Evolutionary conservation across 2,329 filamentous ascomycete species (phyloP).

Genomic region (Ophiostoma novo-ulmi): DNA sequence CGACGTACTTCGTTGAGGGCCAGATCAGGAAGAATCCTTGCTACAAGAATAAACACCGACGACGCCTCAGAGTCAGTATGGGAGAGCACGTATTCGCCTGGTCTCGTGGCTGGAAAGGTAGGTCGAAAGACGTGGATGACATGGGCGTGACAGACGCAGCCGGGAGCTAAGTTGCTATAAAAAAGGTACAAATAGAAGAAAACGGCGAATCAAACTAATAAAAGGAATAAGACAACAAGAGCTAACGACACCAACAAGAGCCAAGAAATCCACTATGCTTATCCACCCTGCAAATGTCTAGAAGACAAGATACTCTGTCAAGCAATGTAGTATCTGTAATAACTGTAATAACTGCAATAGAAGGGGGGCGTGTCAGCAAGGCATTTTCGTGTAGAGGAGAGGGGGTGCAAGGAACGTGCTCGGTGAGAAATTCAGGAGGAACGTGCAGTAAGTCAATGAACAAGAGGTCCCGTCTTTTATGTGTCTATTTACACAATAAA

Average conservation of each 20-base stretch:
- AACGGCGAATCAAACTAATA: not conserved
- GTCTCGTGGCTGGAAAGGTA: not conserved
- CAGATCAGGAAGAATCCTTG: constrained; percentile 2
- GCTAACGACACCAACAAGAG: not conserved
- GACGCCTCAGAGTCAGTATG: not conserved
- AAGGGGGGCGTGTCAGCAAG: not conserved
- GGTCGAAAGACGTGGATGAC: not conserved
- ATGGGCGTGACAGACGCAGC: constrained; percentile 5
- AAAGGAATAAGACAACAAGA: not conserved
- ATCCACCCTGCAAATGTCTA: not conserved
- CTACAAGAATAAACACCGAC: not conserved
- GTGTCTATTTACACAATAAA: not conserved
- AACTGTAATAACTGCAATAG: not conserved
- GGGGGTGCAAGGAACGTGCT: constrained; percentile 13
- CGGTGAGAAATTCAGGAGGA: constrained; percentile 26
- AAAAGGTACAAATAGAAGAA: constrained; percentile 11
- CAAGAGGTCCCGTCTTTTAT: not conserved
- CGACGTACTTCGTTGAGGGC: not conserved
- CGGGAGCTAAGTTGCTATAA: not conserved
- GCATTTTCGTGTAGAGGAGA: not conserved
- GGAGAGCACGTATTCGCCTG: not conserved
- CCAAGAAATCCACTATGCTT: not conserved
- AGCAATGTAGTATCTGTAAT: not conserved
- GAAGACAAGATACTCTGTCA: not conserved
- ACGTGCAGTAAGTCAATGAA: constrained; percentile 7